Evolutionary conservation across 78 protist species (phyloP).

Genomic region (Cyanophora paradoxa): DNA sequence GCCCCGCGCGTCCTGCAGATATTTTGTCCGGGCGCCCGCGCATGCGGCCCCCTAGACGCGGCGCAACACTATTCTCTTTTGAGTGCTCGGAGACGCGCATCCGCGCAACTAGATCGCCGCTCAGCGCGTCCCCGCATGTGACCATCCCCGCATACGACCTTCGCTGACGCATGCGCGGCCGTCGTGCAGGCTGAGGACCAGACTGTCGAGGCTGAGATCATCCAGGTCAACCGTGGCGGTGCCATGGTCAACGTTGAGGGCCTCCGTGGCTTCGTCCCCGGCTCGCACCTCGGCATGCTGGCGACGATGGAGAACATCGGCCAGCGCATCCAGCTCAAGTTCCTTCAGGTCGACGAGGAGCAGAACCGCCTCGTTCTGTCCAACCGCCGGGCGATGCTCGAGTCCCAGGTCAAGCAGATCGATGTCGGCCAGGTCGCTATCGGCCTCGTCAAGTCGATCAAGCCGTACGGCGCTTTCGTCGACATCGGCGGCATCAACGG

Average conservation of each 20-base stretch:
- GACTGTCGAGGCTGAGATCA: constrained; percentile 9
- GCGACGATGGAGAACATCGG: neutral
- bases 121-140: too few species aligned
- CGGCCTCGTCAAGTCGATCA: constrained; percentile 9
- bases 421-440: constrained; percentile 4
- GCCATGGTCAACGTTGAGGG: constrained; percentile 12
- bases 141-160: too few species aligned
- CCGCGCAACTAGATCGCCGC: too few species aligned
- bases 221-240: constrained; percentile 14
- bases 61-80: too few species aligned
- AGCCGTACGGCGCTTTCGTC: constrained; percentile 21
- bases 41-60: too few species aligned
- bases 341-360: constrained; percentile 25
- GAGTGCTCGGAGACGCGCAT: too few species aligned
- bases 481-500: constrained; percentile 19
- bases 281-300: constrained; percentile 2
- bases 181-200: constrained; percentile 24
- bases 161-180: too few species aligned
- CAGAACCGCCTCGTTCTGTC: neutral
- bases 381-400: constrained; percentile 14
- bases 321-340: constrained; percentile 1
- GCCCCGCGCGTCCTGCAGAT: neutral
- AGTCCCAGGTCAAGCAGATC: neutral
- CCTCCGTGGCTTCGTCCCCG: constrained; percentile 18
- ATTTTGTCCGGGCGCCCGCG: too few species aligned